Base-by-base conservation (phyloP, 2,329 filamentous ascomycete genomes). In the Kalmusia sp. region DNA sequence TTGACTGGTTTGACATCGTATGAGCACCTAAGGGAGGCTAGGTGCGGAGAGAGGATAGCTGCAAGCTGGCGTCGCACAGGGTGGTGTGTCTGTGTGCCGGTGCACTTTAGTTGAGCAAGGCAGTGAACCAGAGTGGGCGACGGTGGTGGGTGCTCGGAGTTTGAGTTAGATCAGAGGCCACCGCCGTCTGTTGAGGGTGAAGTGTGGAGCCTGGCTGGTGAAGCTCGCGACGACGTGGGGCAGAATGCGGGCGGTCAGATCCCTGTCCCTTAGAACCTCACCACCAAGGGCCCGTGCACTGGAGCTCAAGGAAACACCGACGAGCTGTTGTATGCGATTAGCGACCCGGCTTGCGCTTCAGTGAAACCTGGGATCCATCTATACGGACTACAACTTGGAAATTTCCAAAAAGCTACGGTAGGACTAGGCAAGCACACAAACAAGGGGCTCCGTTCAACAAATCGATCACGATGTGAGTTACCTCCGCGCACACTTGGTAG, bases 1-100 rank as follows among this genome's bases (percentile, higher is more conserved):
- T 91, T 54, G 90, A 91, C 76, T 96, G 91, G 76, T 95, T 92
- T 57, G 88, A 86, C 88, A 91, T 91, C 49, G 30, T 56, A 53
- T 34, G n/a, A 11, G 30, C 28, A 17, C 24, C 22, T 40, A 6
- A 15, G 24, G 22, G 21, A 35, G 41, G 34, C 40, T 33, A 28
- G 38, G 37, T 35, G 33, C 30, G 15, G 35, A 17, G 31, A 15
- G 15, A 28, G 28, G 17, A 15, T 25, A 40, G 34, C n/a, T 21
- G 24, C 34, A 7, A 33, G 4, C 17, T 25, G n/a, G 22, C 25
- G 24, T 21, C 6, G 17, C 21, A 19, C 7, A 4, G 19, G 31
- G 9, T 14, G 15, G 19, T 31, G 38, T 8, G n/a, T 3, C 2
- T 3, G 19, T 46, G 7, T 35, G 30, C 15, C 21, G 28, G 7